Base-by-base conservation (phyloP, 1,284 basidiomycete species). In the Microbotryomycetes sp. region DNA sequence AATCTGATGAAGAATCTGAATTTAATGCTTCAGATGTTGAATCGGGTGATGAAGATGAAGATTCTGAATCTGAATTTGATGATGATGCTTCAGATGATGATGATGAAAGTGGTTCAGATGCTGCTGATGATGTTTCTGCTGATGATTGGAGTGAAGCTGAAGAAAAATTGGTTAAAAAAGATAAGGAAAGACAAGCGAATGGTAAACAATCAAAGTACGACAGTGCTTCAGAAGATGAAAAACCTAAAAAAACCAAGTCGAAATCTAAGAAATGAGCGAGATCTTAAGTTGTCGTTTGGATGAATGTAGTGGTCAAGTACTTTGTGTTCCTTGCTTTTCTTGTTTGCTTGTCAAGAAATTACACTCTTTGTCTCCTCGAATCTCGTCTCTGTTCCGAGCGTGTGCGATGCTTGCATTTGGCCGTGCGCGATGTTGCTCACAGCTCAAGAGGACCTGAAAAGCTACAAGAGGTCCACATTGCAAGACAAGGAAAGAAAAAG, bases 101-200 rank as follows among this genome's bases (percentile, higher is more conserved):
- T 23, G 45, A 48, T 32, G 56, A 46, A 15, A 32, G 36, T 7
- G 36, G 36, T 42, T 42, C 36, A 19, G 36, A 42, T 19, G n/a
- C n/a, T n/a, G 56, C 45, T 7, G 54, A 56, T 32, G 54, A 56
- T 7, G 45, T 36, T n/a, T 46, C 36, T 45, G 54, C 29, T 16
- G 54, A 56, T 46, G 54, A 56, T 5, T 56, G 54, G 54, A 36
- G 32, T 56, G 54, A 31, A 6, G 29, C 29, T 42, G 93, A 97
- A 77, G 81, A 84, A 52, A 94, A 94, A 74, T 89, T 91, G 15
- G 82, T 81, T 71, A 87, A 86, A 74, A 82, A 82, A 56, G 71
- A 72, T 51, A 81, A 80, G 54, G 80, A 79, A 67, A 82, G 79
- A 52, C 76, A 50, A 19, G 36, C 36, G 12, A 42, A 42, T 19